Evolutionary conservation across 2,329 filamentous ascomycete species (phyloP).

Genomic region (Tolypocladium amazonense): DNA sequence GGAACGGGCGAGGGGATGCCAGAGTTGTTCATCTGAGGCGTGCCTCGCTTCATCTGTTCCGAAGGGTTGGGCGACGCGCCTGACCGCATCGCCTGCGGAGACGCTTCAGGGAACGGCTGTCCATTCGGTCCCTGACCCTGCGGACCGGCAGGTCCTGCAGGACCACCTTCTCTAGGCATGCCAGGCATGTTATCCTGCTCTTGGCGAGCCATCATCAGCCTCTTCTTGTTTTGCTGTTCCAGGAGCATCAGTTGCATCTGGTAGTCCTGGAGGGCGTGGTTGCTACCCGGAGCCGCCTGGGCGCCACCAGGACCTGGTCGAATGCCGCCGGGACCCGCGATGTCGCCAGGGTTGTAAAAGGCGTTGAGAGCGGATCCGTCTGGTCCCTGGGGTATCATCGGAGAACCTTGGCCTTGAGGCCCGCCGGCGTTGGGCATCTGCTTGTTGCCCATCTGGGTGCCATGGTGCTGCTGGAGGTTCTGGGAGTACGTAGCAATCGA

Average conservation of each 20-base stretch:
- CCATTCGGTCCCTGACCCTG: conserved; percentile 46
- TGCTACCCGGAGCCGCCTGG: conserved; percentile 45
- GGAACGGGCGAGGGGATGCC: conserved; percentile 62
- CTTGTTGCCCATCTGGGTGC: conserved; percentile 70
- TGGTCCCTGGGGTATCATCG: conserved; percentile 67
- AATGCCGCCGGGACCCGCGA: conserved; percentile 48
- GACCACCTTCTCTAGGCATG: conserved; percentile 39
- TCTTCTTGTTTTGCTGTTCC: conserved; percentile 81
- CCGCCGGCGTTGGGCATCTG: conserved; percentile 62
- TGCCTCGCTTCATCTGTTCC: conserved; percentile 71
- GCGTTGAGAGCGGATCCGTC: conserved; percentile 47
- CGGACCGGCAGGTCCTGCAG: conserved; percentile 42
- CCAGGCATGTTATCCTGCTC: conserved; percentile 56
- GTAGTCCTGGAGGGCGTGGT: conserved; percentile 76
- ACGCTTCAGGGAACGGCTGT: conserved; percentile 57
- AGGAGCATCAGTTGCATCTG: conserved; percentile 84
- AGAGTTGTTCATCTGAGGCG: conserved; percentile 60
- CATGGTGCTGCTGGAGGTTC: conserved; percentile 73
- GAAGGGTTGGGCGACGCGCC: conserved; percentile 67
- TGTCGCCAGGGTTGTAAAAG: conserved; percentile 54
- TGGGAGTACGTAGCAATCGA: conserved; percentile 81
- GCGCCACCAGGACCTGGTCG: conserved; percentile 38
- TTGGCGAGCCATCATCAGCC: conserved; percentile 72
- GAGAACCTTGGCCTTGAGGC: conserved; percentile 68
- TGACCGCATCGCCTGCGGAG: conserved; percentile 55